Percentiles rank a stretch among this genome's conserved stretches.
These are phyloP conservation scores for Coemansia sp. DNA, from an alignment of 192 early-diverging fungal species.

Conservation along the genomic window DNA sequence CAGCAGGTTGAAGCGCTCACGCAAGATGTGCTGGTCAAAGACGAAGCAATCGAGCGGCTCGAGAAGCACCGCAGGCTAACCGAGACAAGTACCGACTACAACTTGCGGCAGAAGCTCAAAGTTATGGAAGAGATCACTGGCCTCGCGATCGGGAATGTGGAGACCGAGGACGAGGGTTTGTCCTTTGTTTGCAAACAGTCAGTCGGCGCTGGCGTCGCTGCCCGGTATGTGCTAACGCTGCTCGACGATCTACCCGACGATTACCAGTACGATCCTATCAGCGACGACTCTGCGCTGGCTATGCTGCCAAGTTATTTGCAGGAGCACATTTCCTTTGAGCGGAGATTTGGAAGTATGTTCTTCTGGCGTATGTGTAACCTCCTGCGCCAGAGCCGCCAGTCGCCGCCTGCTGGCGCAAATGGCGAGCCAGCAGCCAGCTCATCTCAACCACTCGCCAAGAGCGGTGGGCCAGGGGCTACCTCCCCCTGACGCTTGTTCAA, in stretches of 20 bases:
- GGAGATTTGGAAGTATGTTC: constrained; percentile 42
- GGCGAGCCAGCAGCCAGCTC: background rate
- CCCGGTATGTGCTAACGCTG: constrained; percentile 38
- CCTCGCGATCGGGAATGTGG: constrained; percentile 37
- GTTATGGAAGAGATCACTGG: constrained; percentile 44
- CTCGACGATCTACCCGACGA: constrained; percentile 44
- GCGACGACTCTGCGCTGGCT: constrained; percentile 12
- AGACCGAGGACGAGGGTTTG: constrained; percentile 45
- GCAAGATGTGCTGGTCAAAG: constrained; percentile 44
- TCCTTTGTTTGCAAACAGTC: constrained; percentile 47
- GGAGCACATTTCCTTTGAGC: constrained; percentile 46
- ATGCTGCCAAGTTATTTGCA: constrained; percentile 42
- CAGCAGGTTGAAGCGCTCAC: constrained; percentile 41
- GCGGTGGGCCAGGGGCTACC: background rate
- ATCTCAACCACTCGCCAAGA: background rate
- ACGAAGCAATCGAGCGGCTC: constrained; percentile 36
- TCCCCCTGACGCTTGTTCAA: background rate
- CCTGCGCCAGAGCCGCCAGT: constrained; percentile 13
- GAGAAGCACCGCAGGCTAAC: constrained; percentile 46
- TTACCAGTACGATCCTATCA: constrained; percentile 48
- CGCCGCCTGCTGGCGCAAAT: background rate
- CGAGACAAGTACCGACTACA: constrained; percentile 48
- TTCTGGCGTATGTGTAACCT: constrained; percentile 52
- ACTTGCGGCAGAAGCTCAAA: constrained; percentile 42
- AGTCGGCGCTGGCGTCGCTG: constrained; percentile 13